Evolutionary conservation across 257 asterid genomes (phyloP), one percentile per base, ranked within the genome.

Genomic region (Dorcoceras hygrometricum): DNA sequence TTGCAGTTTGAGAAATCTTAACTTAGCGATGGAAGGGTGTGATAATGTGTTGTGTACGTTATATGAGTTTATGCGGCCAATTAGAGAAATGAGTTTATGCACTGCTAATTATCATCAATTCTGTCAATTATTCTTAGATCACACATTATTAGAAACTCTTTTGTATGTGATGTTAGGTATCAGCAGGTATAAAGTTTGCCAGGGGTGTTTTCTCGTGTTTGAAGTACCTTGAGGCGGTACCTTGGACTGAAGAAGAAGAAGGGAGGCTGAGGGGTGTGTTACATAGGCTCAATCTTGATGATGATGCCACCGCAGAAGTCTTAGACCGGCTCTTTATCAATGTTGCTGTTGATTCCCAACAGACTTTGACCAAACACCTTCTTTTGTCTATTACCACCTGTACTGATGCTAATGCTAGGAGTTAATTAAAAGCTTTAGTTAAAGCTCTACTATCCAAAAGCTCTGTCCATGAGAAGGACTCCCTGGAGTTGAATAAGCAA

Each of bases 221-320:
- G 62, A 80, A 86, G 66, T 92, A 84, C 79, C 87, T 92, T 27
- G 97, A 87, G 75, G 97, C 96, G 25, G 89, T 92, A 63, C 98
- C 98, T 18, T 92, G 98, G 97, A 79, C 89, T 0, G 98, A 92
- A 78, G 96, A 89, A 77, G 98, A 92, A 67, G 98, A 92, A 80
- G 97, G 84, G 75, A 92, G 84, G 84, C 82, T 92, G 62, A 84
- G 92, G 75, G 75, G 70, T 55, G 69, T 89, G 72, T 84, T 92
- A 62, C 27, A 70, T 39, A 82, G 78, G 70, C 65, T 62, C 18
- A 78, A 78, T 64, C 69, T 87, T 32, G 91, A 84, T 6, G 84
- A 79, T 71, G 75, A 72, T 43, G 71, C 72, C 62, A 66, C 84
- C 51, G 57, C 77, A 54, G 89, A 83, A 77, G 80, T 92, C 75